These are phyloP conservation scores for Amyloporia xantha DNA, from an alignment of 768 basidiomycete species.

Conservation along the genomic window DNA sequence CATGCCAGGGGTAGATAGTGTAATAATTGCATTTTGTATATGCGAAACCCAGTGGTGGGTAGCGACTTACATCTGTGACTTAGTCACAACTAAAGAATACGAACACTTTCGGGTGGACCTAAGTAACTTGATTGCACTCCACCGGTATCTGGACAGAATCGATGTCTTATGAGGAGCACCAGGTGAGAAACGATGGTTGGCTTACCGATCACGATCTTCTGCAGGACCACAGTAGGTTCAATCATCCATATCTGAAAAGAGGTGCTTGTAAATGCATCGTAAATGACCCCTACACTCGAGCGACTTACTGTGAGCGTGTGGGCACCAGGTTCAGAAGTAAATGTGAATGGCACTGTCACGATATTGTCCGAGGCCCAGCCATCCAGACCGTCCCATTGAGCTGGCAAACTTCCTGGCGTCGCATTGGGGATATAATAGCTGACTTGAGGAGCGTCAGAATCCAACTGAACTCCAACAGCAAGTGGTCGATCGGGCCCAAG, in stretches of 20 bases:
- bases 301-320: slow-evolving; percentile 52
- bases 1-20: no score
- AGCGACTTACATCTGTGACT: no score
- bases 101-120: slow-evolving; percentile 54
- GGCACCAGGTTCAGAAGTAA: slow-evolving; percentile 40
- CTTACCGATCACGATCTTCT: slow-evolving; percentile 56
- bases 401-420: slow-evolving; percentile 38
- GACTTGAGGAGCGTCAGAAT: slow-evolving; percentile 34
- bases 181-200: slow-evolving; percentile 3
- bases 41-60: no score
- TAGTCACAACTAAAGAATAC: no score
- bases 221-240: slow-evolving; percentile 52
- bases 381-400: slow-evolving; percentile 39
- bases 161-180: background rate
- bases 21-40: no score
- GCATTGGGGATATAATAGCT: slow-evolving; percentile 42
- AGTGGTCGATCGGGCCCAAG: slow-evolving; percentile 45
- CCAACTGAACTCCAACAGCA: slow-evolving; percentile 45
- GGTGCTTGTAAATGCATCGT: no score
- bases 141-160: slow-evolving; percentile 42
- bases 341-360: slow-evolving; percentile 33
- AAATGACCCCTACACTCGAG: no score
- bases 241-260: slow-evolving; percentile 49
- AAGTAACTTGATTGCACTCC: slow-evolving; percentile 51
- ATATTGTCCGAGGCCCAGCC: slow-evolving; percentile 51